phyloP scores from a whole-genome alignment of 208 protist species.

The Leishmania tropica region DNA sequence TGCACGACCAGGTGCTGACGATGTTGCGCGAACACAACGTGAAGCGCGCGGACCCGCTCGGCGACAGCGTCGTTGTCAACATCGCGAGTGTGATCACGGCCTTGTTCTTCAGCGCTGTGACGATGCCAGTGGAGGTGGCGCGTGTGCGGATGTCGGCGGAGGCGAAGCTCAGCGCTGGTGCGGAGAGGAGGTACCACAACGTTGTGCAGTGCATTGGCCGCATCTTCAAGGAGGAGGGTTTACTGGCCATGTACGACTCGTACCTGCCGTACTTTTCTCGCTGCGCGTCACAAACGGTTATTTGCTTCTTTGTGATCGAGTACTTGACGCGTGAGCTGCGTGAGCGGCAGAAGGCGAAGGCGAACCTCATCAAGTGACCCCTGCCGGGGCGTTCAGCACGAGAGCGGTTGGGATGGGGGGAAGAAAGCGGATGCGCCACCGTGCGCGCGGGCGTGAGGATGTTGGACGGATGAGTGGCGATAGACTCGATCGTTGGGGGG shows the following conservation, averaged over 20 bases:
- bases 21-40: slow-evolving; percentile 61
- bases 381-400: background rate
- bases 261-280: slow-evolving; percentile 91
- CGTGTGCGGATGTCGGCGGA: slow-evolving; percentile 90
- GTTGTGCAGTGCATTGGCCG: slow-evolving; percentile 80
- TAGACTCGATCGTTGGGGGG: background rate
- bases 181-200: slow-evolving; percentile 69
- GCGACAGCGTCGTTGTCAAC: slow-evolving; percentile 83
- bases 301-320: slow-evolving; percentile 93
- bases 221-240: slow-evolving; percentile 79
- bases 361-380: background rate
- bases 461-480: background rate
- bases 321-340: slow-evolving; percentile 58
- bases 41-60: slow-evolving; percentile 24
- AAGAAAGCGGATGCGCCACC: background rate
- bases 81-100: slow-evolving; percentile 79
- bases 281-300: slow-evolving; percentile 88
- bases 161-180: slow-evolving; percentile 57
- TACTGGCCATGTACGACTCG: slow-evolving; percentile 79
- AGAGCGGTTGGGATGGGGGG: background rate
- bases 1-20: slow-evolving; percentile 92
- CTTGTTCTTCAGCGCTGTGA: slow-evolving; percentile 83
- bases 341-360: background rate
- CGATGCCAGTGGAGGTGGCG: slow-evolving; percentile 92
- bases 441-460: background rate